Percentiles rank a stretch among this genome's conserved stretches.
phyloP scores from a whole-genome alignment of 2,329 filamentous ascomycete genomes.

The Neopestalotiopsis rosae region DNA sequence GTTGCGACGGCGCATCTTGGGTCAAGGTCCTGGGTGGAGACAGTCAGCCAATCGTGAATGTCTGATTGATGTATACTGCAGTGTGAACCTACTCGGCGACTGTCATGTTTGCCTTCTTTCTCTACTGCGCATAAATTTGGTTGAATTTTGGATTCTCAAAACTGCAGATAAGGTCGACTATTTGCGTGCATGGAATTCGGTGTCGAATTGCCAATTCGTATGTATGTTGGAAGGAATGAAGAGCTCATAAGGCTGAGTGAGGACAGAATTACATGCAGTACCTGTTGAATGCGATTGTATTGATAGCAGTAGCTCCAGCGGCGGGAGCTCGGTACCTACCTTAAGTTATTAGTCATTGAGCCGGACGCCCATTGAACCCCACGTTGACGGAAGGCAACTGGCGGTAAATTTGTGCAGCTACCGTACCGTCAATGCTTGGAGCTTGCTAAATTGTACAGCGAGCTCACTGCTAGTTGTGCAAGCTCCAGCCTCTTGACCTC shows the following conservation, averaged over 20 bases:
- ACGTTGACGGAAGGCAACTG: too few relatives aligned
- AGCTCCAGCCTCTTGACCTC: too few relatives aligned
- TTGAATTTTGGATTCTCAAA: too few relatives aligned
- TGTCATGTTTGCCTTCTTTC: neutral
- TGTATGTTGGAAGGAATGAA: neutral
- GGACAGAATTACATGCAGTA: neutral
- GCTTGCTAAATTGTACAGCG: neutral
- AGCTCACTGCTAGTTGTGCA: slow-evolving; percentile 3
- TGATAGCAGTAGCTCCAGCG: neutral
- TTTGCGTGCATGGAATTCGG: neutral
- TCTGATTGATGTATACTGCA: neutral
- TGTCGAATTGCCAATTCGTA: neutral
- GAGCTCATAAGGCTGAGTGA: slow-evolving; percentile 10
- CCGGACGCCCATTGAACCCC: too few relatives aligned
- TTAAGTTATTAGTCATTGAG: too few relatives aligned
- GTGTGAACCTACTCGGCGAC: slow-evolving; percentile 12
- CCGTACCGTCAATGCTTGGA: neutral
- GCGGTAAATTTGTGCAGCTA: too few relatives aligned
- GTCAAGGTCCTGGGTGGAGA: slow-evolving; percentile 22
- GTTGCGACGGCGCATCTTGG: slow-evolving; percentile 15
- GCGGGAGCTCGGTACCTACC: too few relatives aligned
- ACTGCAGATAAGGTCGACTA: neutral
- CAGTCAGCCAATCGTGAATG: slow-evolving; percentile 17
- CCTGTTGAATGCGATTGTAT: neutral
- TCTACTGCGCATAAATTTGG: too few relatives aligned